phyloP scores from a whole-genome alignment of 148 eudicot genomes.

The Fagopyrum homotropicum region DNA sequence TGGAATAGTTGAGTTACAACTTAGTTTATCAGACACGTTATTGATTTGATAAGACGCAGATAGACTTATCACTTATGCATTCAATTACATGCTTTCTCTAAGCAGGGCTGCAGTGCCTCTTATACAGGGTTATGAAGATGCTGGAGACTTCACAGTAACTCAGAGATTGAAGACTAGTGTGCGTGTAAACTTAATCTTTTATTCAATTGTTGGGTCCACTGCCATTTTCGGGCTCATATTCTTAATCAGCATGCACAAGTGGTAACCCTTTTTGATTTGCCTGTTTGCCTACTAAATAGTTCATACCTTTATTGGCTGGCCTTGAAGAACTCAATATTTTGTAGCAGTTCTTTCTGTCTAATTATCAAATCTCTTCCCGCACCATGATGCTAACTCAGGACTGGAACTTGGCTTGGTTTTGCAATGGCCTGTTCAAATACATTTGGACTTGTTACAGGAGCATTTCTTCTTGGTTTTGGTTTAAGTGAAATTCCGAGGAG shows the following conservation, averaged over 20 bases:
- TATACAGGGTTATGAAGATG: conserved; percentile 96
- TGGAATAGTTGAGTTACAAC: not conserved
- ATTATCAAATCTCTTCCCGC: not conserved
- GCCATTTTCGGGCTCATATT: conserved; percentile 84
- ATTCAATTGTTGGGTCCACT: conserved; percentile 71
- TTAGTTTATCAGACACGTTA: not conserved
- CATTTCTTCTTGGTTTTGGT: conserved; percentile 97
- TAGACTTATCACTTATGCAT: conserved; percentile 49
- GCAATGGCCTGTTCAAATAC: conserved; percentile 99
- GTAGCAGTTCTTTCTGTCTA: not conserved
- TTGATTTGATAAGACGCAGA: conserved; percentile 13
- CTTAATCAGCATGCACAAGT: conserved; percentile 45
- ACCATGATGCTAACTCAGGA: conserved; percentile 39
- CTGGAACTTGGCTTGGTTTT: conserved; percentile 57
- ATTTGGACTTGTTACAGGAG: conserved; percentile 96
- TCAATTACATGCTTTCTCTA: conserved; percentile 36
- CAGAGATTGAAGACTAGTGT: conserved; percentile 87
- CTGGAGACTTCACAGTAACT: conserved; percentile 81
- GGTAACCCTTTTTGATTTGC: conserved; percentile 26
- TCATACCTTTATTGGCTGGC: not conserved
- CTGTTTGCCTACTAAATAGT: too few relatives aligned
- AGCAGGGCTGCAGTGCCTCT: conserved; percentile 95
- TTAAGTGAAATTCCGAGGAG: conserved; percentile 88
- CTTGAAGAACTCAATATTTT: not conserved
- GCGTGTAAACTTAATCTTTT: conserved; percentile 76